phyloP scores from a whole-genome alignment of 441 rosid species.

The Arabidopsis hybrid region DNA sequence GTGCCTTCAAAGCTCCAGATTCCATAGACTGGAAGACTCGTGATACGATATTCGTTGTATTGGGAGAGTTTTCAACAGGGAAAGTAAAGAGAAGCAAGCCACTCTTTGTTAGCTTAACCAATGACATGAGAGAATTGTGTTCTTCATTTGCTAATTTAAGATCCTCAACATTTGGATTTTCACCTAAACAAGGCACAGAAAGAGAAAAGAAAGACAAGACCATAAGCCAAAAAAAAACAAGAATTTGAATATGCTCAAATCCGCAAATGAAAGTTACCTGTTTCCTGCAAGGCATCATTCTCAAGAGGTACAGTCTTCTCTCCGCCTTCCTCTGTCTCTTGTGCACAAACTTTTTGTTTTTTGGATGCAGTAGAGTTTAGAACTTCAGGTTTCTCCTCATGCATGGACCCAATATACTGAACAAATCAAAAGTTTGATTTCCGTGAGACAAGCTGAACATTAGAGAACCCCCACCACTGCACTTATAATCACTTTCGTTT shows the following conservation, averaged over 20 bases:
- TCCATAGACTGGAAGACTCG: conserved; percentile 59
- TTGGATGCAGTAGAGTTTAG: conserved; percentile 50
- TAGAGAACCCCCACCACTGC: neutral
- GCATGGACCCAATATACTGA: conserved; percentile 53
- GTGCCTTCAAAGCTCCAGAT: conserved; percentile 65
- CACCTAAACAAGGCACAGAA: conserved; percentile 43
- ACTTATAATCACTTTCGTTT: neutral
- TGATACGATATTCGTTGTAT: conserved; percentile 58
- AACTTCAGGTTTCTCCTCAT: conserved; percentile 40
- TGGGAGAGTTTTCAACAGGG: conserved; percentile 50
- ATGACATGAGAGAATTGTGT: conserved; percentile 56
- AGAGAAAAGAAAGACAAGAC: conserved; percentile 14
- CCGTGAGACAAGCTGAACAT: neutral
- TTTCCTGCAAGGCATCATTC: conserved; percentile 38
- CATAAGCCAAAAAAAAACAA: neutral
- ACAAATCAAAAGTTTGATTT: conserved; percentile 21
- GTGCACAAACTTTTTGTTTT: conserved; percentile 62
- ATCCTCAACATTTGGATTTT: conserved; percentile 36
- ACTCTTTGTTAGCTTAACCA: conserved; percentile 85
- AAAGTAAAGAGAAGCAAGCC: conserved; percentile 83
- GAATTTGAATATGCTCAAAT: conserved; percentile 21
- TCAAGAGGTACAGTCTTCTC: conserved; percentile 36
- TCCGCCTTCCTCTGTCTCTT: conserved; percentile 42
- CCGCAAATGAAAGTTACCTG: conserved; percentile 46
- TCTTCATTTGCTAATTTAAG: conserved; percentile 38